Percentiles rank a stretch among this genome's conserved stretches.
These are phyloP conservation scores for Pythium oligandrum DNA, from an alignment of 352 stramenopile species.

Conservation along the genomic window DNA sequence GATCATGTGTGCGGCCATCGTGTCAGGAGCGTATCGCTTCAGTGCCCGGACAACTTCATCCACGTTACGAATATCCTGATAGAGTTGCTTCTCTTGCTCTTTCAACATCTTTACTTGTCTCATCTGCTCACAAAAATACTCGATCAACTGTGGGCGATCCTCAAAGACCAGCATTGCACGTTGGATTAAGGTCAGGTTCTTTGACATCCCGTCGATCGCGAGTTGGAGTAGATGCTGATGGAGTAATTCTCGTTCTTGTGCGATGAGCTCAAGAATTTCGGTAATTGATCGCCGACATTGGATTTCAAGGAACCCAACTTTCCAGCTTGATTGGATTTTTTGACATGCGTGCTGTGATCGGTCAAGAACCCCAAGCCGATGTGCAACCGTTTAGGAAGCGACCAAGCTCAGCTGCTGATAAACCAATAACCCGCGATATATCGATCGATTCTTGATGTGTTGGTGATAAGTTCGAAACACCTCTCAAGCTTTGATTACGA, in stretches of 20 bases:
- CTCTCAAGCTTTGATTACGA: slow-evolving; percentile 14
- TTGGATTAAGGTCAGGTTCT: slow-evolving; percentile 43
- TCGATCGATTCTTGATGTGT: background rate
- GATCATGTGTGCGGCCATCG: slow-evolving; percentile 20
- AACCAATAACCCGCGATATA: slow-evolving; percentile 25
- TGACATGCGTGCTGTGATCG: slow-evolving; percentile 51
- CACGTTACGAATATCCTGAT: slow-evolving; percentile 66
- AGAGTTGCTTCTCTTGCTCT: slow-evolving; percentile 48
- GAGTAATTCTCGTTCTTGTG: slow-evolving; percentile 34
- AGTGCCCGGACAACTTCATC: slow-evolving; percentile 55
- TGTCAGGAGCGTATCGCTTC: slow-evolving; percentile 31
- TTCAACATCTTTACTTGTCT: slow-evolving; percentile 48
- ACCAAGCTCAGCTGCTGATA: slow-evolving; percentile 32
- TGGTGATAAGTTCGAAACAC: background rate
- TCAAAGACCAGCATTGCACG: slow-evolving; percentile 43
- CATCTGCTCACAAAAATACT: slow-evolving; percentile 70
- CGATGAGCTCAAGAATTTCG: slow-evolving; percentile 59
- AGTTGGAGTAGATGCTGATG: slow-evolving; percentile 36
- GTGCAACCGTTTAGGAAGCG: slow-evolving; percentile 36
- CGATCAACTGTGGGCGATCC: slow-evolving; percentile 63
- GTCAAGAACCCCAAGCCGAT: slow-evolving; percentile 37
- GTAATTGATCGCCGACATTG: slow-evolving; percentile 55
- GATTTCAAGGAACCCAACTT: slow-evolving; percentile 70
- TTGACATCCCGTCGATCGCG: slow-evolving; percentile 23
- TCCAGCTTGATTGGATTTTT: slow-evolving; percentile 66